A percentile compares a stretch with the other conserved stretches of the same genome.
Conservation (phyloP, 768 basidiomycete genomes). For the Pisolithus orientalis region DNA sequence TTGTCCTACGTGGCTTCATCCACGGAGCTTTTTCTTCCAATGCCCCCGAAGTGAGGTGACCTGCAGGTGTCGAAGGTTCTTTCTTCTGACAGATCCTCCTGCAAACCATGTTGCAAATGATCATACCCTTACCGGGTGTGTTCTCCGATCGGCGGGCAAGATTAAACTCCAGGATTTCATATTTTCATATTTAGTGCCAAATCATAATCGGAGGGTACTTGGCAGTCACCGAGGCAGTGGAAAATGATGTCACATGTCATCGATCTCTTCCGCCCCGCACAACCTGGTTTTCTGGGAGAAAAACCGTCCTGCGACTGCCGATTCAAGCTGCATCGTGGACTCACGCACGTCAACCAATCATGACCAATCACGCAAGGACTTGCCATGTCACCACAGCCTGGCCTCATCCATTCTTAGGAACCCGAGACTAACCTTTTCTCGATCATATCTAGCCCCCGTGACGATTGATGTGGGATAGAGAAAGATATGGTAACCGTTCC, state of each 20-base stretch:
- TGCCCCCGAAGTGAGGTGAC: neutral
- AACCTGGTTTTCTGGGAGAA: neutral
- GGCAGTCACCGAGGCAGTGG: neutral
- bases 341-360: neutral
- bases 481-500: neutral
- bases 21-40: neutral
- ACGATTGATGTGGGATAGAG: neutral
- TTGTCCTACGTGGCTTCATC: neutral
- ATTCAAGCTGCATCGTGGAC: neutral
- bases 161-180: neutral
- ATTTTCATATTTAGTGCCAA: neutral
- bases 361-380: neutral
- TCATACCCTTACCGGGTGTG: neutral
- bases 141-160: neutral
- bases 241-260: neutral
- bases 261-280: neutral
- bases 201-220: neutral
- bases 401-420: neutral
- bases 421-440: conserved; percentile 1
- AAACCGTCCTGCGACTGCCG: neutral
- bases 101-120: neutral
- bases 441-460: neutral
- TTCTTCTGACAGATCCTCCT: neutral
- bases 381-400: neutral
- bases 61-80: neutral